Evolutionary conservation across 75 land plant genomes (phyloP).

Genomic region (Pseudotsuga menziesii): DNA sequence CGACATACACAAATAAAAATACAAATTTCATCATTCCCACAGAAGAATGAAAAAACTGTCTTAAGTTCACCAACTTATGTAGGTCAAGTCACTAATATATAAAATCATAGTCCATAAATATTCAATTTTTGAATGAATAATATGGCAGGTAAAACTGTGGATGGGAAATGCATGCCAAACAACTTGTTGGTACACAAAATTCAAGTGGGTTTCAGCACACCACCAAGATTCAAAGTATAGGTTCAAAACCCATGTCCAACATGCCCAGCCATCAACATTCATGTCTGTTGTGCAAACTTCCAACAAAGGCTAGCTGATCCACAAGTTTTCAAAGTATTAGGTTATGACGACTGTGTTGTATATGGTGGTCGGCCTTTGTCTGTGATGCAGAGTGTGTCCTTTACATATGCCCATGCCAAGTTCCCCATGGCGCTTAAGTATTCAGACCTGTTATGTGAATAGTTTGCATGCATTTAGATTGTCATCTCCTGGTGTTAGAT

Average conservation of each 20-base stretch:
- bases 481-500: too few relatives aligned
- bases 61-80: too few relatives aligned
- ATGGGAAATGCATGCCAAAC: constrained; percentile 13
- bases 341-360: constrained; percentile 24
- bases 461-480: too few relatives aligned
- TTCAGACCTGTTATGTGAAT: constrained; percentile 30
- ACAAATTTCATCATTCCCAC: too few relatives aligned
- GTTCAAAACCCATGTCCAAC: constrained; percentile 29
- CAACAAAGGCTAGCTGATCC: constrained; percentile 22
- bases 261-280: constrained; percentile 29
- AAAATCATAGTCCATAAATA: too few relatives aligned
- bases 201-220: constrained; percentile 22
- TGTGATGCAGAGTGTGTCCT: constrained; percentile 22
- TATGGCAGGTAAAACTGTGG: background rate
- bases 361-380: constrained; percentile 25
- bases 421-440: constrained; percentile 11
- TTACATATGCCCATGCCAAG: constrained; percentile 28
- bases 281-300: constrained; percentile 22
- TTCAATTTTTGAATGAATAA: too few relatives aligned
- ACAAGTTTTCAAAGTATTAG: constrained; percentile 17
- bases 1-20: too few relatives aligned
- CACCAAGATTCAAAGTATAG: constrained; percentile 19
- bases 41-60: too few relatives aligned
- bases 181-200: constrained; percentile 14
- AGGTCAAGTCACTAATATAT: too few relatives aligned